Base-by-base conservation (phyloP, 2,329 filamentous ascomycete genomes). In the Diaporthe aspalathi region DNA sequence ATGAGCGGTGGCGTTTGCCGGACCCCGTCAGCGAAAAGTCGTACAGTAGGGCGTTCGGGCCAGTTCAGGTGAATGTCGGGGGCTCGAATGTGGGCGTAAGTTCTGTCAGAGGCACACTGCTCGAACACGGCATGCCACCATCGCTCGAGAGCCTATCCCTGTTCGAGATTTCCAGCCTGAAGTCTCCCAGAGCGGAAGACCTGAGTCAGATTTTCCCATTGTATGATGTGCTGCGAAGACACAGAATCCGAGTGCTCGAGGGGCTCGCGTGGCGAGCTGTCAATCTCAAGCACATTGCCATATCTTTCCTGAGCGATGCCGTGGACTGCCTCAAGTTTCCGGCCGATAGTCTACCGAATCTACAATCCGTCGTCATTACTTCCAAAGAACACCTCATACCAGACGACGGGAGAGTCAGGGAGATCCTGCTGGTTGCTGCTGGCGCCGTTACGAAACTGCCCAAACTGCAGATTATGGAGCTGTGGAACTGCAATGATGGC, bases 1-100 rank as follows among this genome's bases (percentile, higher is more conserved):
- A 69, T 27, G 67, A 69, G 40, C 9, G 67, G 12, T 69, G 54
- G 67, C 67, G 54, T 20, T 24, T 65, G 40, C 54, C 67, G 17
- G 8, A 63, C n/a, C 29, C 43, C 40, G 1, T 38, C 17, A 3
- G 1, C 7, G 20, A 68, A 14, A 29, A 22, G 11, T 5, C 22
- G 16, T 40, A 65, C n/a, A 22, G 35, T 3, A 12, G 17, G 16
- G 9, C 3, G 0, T 65, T 62, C 54, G 67, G 67, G 29, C 53
- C 43, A n/a, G 9, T 29, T 5, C 24, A 66, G 16, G 29, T 24
- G 22, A 12, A 12, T 11, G 6, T 14, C 43, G 20, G 24, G 9
- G 32, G 9, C 32, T 35, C 32, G 14, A 27, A 16, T 16, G 5
- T 35, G 50, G 50, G 11, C 27, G 17, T 20, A 54, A 17, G 8